These are phyloP conservation scores for Fusarium proliferatum DNA, from an alignment of 2,329 filamentous ascomycete genomes.

Conservation along the genomic window DNA sequence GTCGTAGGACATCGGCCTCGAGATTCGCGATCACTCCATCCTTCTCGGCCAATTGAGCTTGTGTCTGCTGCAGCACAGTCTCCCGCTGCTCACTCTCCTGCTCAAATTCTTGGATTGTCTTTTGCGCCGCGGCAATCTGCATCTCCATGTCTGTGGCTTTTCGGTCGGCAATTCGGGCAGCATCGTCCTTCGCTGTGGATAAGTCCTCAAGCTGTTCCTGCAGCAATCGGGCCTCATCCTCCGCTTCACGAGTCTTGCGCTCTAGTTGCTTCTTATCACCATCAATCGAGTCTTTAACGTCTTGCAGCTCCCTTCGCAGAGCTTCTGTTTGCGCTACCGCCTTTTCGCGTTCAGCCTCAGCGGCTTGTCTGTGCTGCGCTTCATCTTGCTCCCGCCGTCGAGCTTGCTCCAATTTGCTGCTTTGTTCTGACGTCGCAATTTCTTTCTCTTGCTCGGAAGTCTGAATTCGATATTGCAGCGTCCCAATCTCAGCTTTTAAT, in stretches of 20 bases:
- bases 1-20: slow-evolving; percentile 83
- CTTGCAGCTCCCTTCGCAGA: slow-evolving; percentile 62
- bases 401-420: slow-evolving; percentile 84
- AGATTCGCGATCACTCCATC: slow-evolving; percentile 78
- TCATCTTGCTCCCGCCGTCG: slow-evolving; percentile 87
- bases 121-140: slow-evolving; percentile 59
- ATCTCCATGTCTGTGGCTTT: slow-evolving; percentile 66
- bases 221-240: slow-evolving; percentile 78
- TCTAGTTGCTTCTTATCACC: slow-evolving; percentile 74
- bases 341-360: slow-evolving; percentile 65
- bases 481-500: slow-evolving; percentile 88
- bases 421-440: slow-evolving; percentile 79
- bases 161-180: slow-evolving; percentile 69
- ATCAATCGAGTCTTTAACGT: slow-evolving; percentile 61
- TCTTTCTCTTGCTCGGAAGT: slow-evolving; percentile 90
- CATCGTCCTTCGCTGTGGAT: slow-evolving; percentile 72
- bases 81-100: slow-evolving; percentile 68
- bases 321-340: slow-evolving; percentile 62
- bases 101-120: slow-evolving; percentile 67
- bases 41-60: slow-evolving; percentile 74
- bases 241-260: slow-evolving; percentile 73
- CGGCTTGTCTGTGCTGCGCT: slow-evolving; percentile 73
- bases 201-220: slow-evolving; percentile 86
- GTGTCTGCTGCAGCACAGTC: slow-evolving; percentile 66
- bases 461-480: slow-evolving; percentile 87